Evolutionary conservation across 495 filamentous ascomycete genomes (phyloP).

Genomic region (Cenococcum geophilum): DNA sequence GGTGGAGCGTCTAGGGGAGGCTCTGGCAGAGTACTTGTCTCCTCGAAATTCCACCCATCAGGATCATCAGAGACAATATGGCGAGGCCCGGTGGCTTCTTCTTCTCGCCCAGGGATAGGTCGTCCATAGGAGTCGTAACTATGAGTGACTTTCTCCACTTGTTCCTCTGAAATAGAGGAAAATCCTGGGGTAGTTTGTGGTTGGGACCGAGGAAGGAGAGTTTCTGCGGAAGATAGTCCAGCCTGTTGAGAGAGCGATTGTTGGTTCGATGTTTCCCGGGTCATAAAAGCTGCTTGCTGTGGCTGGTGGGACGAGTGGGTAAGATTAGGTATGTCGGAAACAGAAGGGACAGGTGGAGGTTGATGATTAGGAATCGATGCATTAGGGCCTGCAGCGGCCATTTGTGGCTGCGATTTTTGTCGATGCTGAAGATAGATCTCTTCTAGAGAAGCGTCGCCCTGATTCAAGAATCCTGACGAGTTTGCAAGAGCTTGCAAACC

Average conservation of each 20-base stretch:
- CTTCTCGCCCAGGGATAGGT: constrained; percentile 41
- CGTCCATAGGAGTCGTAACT: constrained; percentile 51
- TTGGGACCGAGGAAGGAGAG: constrained; percentile 14
- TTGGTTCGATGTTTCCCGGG: constrained; percentile 28
- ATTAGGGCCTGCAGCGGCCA: constrained; percentile 31
- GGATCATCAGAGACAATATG: constrained; percentile 44
- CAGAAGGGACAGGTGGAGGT: constrained; percentile 42
- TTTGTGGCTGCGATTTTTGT: constrained; percentile 27
- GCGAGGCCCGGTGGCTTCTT: constrained; percentile 35
- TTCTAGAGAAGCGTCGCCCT: constrained; percentile 35
- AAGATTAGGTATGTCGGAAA: constrained; percentile 38
- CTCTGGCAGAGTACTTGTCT: constrained; percentile 47
- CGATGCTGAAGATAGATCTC: constrained; percentile 43
- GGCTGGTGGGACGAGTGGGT: constrained; percentile 15
- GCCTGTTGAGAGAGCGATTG: constrained; percentile 19
- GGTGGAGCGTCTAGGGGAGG: constrained; percentile 45
- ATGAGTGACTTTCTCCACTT: constrained; percentile 51
- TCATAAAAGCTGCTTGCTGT: constrained; percentile 31
- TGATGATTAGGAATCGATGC: constrained; percentile 53
- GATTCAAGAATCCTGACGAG: constrained; percentile 27
- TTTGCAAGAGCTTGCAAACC: constrained; percentile 27
- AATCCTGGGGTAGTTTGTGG: constrained; percentile 20
- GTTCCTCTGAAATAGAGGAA: constrained; percentile 48
- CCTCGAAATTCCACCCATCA: constrained; percentile 92
- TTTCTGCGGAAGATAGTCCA: constrained; percentile 6